Percentiles rank a stretch among this genome's conserved stretches.
Evolutionary conservation across 2,329 filamentous ascomycete genomes (phyloP).

Genomic region (Elsinoe perseae): DNA sequence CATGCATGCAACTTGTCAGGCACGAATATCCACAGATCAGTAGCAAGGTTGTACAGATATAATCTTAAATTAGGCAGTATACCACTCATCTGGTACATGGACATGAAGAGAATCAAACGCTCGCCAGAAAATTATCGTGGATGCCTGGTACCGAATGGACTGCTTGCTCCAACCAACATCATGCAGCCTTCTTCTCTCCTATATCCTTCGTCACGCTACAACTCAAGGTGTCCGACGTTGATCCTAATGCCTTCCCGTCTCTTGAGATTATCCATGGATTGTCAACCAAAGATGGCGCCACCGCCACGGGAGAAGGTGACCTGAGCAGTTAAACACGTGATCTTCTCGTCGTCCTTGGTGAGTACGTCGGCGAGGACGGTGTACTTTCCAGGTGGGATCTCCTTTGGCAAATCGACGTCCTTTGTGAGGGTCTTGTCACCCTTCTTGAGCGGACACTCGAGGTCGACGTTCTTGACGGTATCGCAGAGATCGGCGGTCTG

Average conservation of each 20-base stretch:
- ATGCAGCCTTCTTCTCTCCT: background rate
- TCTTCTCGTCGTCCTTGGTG: constrained; percentile 64
- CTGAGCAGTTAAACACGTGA: constrained; percentile 78
- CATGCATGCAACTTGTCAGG: background rate
- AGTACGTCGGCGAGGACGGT: constrained; percentile 79
- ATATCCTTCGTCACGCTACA: background rate
- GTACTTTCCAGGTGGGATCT: constrained; percentile 89
- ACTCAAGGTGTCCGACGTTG: constrained; percentile 1
- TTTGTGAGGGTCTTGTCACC: constrained; percentile 67
- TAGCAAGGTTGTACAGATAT: background rate
- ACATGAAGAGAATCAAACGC: constrained; percentile 10
- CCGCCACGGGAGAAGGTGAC: constrained; percentile 52
- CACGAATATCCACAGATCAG: background rate
- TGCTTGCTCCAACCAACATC: background rate
- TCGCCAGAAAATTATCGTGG: background rate
- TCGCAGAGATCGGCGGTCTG: constrained; percentile 80
- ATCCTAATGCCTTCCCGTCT: constrained; percentile 6
- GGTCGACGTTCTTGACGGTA: constrained; percentile 76
- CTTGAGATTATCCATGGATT: background rate
- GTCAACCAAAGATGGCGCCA: constrained; percentile 14
- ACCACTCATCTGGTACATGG: constrained; percentile 5
- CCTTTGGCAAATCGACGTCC: constrained; percentile 70
- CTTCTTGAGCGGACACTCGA: constrained; percentile 80
- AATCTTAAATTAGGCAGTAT: constrained; percentile 4
- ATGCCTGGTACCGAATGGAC: constrained; percentile 5